These are phyloP conservation scores for Hypoxylon fragiforme DNA, from an alignment of 495 filamentous ascomycete species.

Conservation along the genomic window DNA sequence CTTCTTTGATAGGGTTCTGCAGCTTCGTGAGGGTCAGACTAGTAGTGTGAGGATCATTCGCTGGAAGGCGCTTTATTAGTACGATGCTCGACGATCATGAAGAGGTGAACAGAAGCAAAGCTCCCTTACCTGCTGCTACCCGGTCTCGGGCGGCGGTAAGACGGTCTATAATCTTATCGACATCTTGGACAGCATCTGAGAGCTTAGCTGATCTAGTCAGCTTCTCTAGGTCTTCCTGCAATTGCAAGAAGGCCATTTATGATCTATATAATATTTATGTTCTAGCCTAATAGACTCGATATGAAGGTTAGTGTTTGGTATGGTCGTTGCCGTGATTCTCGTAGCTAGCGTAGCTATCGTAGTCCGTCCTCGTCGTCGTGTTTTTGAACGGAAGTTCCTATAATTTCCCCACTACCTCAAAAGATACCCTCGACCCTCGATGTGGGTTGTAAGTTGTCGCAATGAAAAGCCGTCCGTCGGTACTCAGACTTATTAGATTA, in stretches of 20 bases:
- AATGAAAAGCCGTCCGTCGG: no score
- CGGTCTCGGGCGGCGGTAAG: constrained; percentile 71
- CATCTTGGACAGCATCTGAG: constrained; percentile 69
- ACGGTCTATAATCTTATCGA: constrained; percentile 77
- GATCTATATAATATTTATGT: not conserved
- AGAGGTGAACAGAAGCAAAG: not conserved
- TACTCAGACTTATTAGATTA: no score
- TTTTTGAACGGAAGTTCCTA: no score
- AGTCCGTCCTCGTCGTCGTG: no score
- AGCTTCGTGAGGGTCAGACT: constrained; percentile 76
- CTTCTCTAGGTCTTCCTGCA: constrained; percentile 73
- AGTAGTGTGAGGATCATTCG: constrained; percentile 68
- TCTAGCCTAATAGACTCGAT: not conserved
- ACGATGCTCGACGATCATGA: not conserved
- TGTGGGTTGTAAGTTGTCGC: no score
- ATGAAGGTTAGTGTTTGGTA: not conserved
- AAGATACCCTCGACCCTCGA: no score
- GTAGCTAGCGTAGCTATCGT: no score
- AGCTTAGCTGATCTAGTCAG: constrained; percentile 72
- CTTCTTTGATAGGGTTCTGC: constrained; percentile 76
- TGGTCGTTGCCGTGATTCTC: not conserved
- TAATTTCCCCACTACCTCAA: no score
- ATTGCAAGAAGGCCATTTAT: constrained; percentile 39
- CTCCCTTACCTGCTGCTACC: constrained; percentile 64
- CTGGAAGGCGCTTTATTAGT: constrained; percentile 25